Evolutionary conservation across 2,329 filamentous ascomycete genomes (phyloP), one percentile per base, ranked within the genome.

Genomic region (Fragosphaeria purpurea): DNA sequence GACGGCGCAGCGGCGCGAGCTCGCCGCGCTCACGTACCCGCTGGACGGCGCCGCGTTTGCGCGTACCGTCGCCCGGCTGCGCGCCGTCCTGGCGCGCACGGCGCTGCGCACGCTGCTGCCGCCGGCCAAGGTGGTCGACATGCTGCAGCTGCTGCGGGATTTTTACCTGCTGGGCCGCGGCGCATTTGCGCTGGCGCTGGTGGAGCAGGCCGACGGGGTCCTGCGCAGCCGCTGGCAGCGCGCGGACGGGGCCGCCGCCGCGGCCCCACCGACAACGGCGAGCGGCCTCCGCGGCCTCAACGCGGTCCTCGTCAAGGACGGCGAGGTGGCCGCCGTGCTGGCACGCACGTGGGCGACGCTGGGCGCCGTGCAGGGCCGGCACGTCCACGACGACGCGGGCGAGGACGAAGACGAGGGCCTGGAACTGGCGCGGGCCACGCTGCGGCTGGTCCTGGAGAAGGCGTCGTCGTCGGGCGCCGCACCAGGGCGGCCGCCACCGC

Each of bases 91-190:
- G 9, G 95, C 91, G 1, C 81, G 86, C 56, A 94, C 88, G 37
- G 85, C 86, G 0, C 71, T 97, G 4, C 88, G 91, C 48, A 84
- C 86, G 60, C 73, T 97, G 0, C 67, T 98, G 4, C 93, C 93
- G 0, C 70, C 89, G 6, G 74, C 79, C 9, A 85, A 80, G 59
- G 88, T 95, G 4, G 70, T 88, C 6, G 84, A 93, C 56, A 80
- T 86, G 46, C 71, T 97, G 11, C 79, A 81, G 33, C 73, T 96
- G 7, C 73, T 96, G 1, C 79, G 90, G 45, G 83, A 93, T 51
- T 96, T 95, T 67, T 88, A 96, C 58, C 75, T 98, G 3, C 75
- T 98, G 0, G 85, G 86, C 1, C 79, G 88, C 37, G 91, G 91
- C 48, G 93, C 97, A 64, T 98, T 98, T 64, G 88, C 90, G 22